Base-by-base conservation (phyloP, 805 yeast species). In the Teunomyces cretensis region DNA sequence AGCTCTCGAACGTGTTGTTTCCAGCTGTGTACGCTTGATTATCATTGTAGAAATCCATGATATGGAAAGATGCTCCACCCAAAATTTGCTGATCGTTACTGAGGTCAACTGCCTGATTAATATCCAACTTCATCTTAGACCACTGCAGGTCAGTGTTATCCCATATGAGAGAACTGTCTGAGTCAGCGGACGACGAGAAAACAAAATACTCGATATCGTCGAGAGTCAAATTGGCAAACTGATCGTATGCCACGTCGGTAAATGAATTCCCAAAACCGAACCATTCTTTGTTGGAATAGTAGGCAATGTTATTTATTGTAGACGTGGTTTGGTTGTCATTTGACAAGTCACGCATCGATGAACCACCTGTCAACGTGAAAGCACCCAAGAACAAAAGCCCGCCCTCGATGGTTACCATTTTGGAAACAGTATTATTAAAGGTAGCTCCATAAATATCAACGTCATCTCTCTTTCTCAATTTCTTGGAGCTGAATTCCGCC, bases 171-270 rank as follows among this genome's bases (percentile, higher is more conserved):
- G 53, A 65, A 9, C 49, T 43, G 9, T 54, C 49, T 2, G 56
- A 50, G 5, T 61, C 52, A 1, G 62, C 62, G 1, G 62, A 45
- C n/a, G 38, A 35, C 3, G 65, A 49, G 44, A 81, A 72, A 0
- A 75, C 54, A 46, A 72, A 68, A 48, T 65, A 79, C 11, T 76
- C 75, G 0, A 60, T 55, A 2, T 58, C 67, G 33, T 72, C 60
- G 32, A 76, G 55, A 1, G 71, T 68, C 13, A 74, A 43, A 36
- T 62, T 65, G 15, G 74, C 51, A 45, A 70, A 63, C 33, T 61
- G 60, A 32, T 62, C 55, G 44, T 56, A 67, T 2, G 30, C 26
- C 8, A 28, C 14, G 44, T 55, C 53, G 8, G 55, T 33, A 31
- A 51, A 59, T 9, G 56, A 48, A 46, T 68, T 62, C 1, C 77